A percentile compares a stretch with the other conserved stretches of the same genome.
Conservation (phyloP, 371 early-diverging fungal species). For the Sporodiniella umbellata region DNA sequence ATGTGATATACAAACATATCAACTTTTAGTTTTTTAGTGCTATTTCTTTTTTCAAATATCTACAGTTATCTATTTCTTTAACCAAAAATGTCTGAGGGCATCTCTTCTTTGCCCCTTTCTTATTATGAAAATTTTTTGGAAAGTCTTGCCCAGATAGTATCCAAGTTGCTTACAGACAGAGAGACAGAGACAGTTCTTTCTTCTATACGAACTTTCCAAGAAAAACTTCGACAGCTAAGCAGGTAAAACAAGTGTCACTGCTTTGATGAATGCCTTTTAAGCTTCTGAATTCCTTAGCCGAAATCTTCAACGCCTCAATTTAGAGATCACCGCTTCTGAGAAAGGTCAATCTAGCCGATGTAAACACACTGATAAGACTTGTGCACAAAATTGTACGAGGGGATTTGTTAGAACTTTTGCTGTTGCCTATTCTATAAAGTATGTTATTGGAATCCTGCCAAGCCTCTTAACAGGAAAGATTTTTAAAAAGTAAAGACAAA, state of each 20-base stretch:
- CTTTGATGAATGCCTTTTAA: too few species aligned
- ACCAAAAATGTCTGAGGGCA: slow-evolving; percentile 2
- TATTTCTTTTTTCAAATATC: neutral
- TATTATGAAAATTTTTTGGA: slow-evolving; percentile 77
- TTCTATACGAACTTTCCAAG: slow-evolving; percentile 70
- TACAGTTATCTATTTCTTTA: neutral
- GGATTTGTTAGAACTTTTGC: slow-evolving; percentile 73
- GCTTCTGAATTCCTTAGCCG: too few species aligned
- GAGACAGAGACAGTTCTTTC: slow-evolving; percentile 74
- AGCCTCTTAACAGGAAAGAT: slow-evolving; percentile 62
- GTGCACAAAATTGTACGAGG: slow-evolving; percentile 69
- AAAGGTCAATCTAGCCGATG: slow-evolving; percentile 39
- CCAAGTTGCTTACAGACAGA: slow-evolving; percentile 73
- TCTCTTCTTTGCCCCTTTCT: slow-evolving; percentile 26
- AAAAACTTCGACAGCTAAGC: slow-evolving; percentile 63
- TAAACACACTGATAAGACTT: slow-evolving; percentile 75
- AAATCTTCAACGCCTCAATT: slow-evolving; percentile 53
- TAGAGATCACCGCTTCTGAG: slow-evolving; percentile 41
- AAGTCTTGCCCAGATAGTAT: slow-evolving; percentile 71
- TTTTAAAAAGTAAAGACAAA: slow-evolving; percentile 51
- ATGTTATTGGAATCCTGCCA: slow-evolving; percentile 69
- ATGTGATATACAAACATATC: slow-evolving; percentile 7
- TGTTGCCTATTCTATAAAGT: slow-evolving; percentile 72
- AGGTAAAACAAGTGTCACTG: too few species aligned
- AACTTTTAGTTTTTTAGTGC: neutral